Conservation (phyloP, 2,329 filamentous ascomycete species). For the Fusarium sp. region DNA sequence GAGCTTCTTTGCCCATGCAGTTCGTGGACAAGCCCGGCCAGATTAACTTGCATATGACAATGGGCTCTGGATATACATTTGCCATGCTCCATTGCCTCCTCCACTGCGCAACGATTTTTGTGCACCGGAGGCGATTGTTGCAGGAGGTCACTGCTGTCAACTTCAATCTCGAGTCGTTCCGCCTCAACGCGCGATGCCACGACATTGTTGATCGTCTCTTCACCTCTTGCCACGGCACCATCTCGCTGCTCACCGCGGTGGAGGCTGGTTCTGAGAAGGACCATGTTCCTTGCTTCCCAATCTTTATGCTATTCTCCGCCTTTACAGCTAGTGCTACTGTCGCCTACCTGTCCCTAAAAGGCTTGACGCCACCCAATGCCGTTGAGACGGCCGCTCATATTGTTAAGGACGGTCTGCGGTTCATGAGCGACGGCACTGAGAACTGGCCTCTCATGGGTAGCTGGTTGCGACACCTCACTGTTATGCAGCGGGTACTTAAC, state of each 20-base stretch:
- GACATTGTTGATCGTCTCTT: constrained; percentile 71
- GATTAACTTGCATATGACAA: constrained; percentile 74
- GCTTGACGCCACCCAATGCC: constrained; percentile 69
- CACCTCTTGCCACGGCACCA: constrained; percentile 71
- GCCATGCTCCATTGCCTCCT: constrained; percentile 75
- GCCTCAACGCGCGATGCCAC: constrained; percentile 64
- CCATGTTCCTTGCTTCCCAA: constrained; percentile 71
- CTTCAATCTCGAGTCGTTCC: constrained; percentile 70
- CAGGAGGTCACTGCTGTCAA: constrained; percentile 69
- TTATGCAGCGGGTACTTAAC: constrained; percentile 73
- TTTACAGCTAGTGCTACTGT: constrained; percentile 74
- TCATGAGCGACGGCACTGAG: constrained; percentile 72
- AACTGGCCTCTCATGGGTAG: constrained; percentile 73
- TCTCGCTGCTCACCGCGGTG: constrained; percentile 69
- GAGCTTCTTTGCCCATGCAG: constrained; percentile 70
- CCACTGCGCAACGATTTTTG: constrained; percentile 73
- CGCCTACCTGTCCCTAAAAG: constrained; percentile 74
- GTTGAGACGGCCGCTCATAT: constrained; percentile 71
- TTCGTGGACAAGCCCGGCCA: constrained; percentile 74
- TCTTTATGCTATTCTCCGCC: constrained; percentile 75
- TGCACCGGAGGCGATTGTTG: constrained; percentile 71
- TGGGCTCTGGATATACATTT: constrained; percentile 75
- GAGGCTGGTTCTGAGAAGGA: constrained; percentile 72
- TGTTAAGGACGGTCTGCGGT: constrained; percentile 71
- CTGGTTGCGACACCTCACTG: constrained; percentile 72